Evolutionary conservation across 1,284 basidiomycete genomes (phyloP), one percentile per base, ranked within the genome.

Genomic region (Microbotryomycetes sp.): DNA sequence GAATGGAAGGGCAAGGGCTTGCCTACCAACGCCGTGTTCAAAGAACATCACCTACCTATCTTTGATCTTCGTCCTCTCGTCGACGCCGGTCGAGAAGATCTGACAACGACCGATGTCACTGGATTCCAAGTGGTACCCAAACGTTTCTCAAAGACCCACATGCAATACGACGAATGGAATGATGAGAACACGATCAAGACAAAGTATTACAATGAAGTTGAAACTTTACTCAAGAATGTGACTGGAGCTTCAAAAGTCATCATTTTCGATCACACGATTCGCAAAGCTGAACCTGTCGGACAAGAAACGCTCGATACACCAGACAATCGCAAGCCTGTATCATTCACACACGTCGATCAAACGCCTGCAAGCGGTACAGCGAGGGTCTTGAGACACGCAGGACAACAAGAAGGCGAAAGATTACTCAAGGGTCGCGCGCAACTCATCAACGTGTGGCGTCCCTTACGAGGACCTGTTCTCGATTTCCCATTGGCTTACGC

Each of bases 401-500:
- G 82, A 0, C 72, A 73, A 3, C 81, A 83, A 29, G 82, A 77
- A 0, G 79, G 79, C 0, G 75, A 74, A 28, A 52, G 47, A 5
- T 30, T 67, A 25, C 73, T 81, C 26, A 73, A 76, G 54, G 73
- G 76, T 28, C 81, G 82, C 25, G 83, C 81, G 76, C 84, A 86
- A 72, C 82, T 86, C 57, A 82, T 87, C 75, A 87, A 87, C 75
- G 79, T 87, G 60, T 87, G 86, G 86, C 76, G 84, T 7, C 85
- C 85, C 1, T 83, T 87, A 62, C 66, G 74, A 6, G 75, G 80
- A 62, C 71, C 81, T 3, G 81, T 83, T 9, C 73, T 76, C 42
- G 84, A 86, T 70, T 80, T 77, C 76, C 85, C 85, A 1, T 78
- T 86, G 47, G 82, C 81, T 1, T 75, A 86, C 5, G 85, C 83